Conservation (phyloP, 495 filamentous ascomycete species). For the Penicillium bialowiezense region DNA sequence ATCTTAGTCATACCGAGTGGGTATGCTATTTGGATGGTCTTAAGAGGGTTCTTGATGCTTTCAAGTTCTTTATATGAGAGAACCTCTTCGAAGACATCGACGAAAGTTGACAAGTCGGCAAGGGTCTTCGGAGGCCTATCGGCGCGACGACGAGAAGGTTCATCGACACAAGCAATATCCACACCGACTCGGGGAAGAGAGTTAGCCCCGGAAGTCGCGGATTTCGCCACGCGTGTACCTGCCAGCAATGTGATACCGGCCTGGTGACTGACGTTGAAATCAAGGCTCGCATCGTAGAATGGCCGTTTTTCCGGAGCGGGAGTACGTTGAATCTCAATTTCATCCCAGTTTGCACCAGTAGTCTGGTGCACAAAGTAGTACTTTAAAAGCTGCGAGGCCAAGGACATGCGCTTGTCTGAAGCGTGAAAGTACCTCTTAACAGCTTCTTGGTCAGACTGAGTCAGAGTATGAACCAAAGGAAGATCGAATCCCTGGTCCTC, state of each 20-base stretch:
- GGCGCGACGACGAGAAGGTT: constrained; percentile 47
- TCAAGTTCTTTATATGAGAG: constrained; percentile 59
- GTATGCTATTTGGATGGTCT: constrained; percentile 21
- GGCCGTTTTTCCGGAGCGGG: constrained; percentile 61
- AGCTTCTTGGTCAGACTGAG: constrained; percentile 31
- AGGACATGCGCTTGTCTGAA: constrained; percentile 46
- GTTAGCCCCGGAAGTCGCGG: background rate
- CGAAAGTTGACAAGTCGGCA: constrained; percentile 62
- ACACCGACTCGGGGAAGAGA: constrained; percentile 51
- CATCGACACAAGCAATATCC: constrained; percentile 73
- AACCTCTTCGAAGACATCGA: constrained; percentile 77
- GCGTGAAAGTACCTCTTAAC: constrained; percentile 38
- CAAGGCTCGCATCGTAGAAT: constrained; percentile 53
- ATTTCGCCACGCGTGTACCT: constrained; percentile 31
- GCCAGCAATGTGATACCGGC: constrained; percentile 70
- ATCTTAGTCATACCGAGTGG: constrained; percentile 24
- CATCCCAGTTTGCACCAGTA: constrained; percentile 62
- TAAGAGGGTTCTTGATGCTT: constrained; percentile 52
- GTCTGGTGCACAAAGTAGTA: constrained; percentile 65
- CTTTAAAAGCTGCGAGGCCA: constrained; percentile 79
- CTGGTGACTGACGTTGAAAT: constrained; percentile 91
- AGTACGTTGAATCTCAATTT: constrained; percentile 59
- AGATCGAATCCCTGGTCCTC: constrained; percentile 29
- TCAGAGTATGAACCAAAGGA: constrained; percentile 36
- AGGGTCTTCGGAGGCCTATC: constrained; percentile 34